A percentile compares a stretch with the other conserved stretches of the same genome.
phyloP scores from a whole-genome alignment of 116 monocot species.

The Posidonia oceanica region DNA sequence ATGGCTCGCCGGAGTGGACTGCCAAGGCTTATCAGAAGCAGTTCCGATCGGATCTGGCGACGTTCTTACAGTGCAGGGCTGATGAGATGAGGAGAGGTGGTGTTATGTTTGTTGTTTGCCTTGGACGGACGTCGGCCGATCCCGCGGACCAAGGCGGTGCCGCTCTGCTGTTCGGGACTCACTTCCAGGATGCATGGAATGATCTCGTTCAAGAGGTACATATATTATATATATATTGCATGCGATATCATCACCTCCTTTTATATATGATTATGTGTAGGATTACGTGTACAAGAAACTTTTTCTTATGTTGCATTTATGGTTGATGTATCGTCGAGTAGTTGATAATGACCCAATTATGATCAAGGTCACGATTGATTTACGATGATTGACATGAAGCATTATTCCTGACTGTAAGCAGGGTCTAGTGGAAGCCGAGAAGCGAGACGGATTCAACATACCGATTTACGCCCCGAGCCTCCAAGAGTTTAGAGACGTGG shows the following conservation, averaged over 20 bases:
- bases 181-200: constrained; percentile 31
- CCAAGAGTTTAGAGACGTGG: constrained; percentile 24
- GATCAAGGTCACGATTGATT: too few relatives aligned
- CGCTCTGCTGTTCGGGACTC: constrained; percentile 18
- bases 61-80: constrained; percentile 18
- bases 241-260: background rate
- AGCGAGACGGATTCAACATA: constrained; percentile 25
- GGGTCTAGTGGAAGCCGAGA: constrained; percentile 20
- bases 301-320: background rate
- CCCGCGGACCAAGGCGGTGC: constrained; percentile 27
- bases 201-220: constrained; percentile 26
- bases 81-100: constrained; percentile 22
- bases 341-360: too few relatives aligned
- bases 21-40: constrained; percentile 19
- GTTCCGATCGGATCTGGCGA: constrained; percentile 20
- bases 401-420: background rate
- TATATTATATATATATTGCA: background rate
- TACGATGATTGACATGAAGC: background rate
- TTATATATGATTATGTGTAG: background rate
- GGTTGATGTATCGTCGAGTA: too few relatives aligned
- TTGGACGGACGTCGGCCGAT: constrained; percentile 20
- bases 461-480: constrained; percentile 23
- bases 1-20: constrained; percentile 14
- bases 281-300: background rate
- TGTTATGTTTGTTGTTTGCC: constrained; percentile 20